phyloP scores from a whole-genome alignment of 208 protist species.

The Angomonas desouzai region DNA sequence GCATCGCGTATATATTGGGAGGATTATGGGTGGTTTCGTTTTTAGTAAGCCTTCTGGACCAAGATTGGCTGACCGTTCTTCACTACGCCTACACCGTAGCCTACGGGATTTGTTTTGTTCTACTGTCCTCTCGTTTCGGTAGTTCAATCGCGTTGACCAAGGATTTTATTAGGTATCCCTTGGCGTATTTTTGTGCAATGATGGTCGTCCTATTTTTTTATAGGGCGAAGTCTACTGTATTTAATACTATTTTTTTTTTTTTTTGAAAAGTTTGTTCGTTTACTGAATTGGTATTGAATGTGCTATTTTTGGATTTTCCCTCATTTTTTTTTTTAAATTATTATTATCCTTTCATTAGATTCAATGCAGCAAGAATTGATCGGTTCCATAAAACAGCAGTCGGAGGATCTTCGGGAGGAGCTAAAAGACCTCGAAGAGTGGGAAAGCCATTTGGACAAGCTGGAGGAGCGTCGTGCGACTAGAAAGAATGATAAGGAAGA shows the following conservation, averaged over 20 bases:
- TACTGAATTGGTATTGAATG: not conserved
- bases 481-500: slow-evolving; percentile 27
- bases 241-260: not conserved
- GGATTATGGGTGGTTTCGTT: slow-evolving; percentile 1
- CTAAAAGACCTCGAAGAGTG: slow-evolving; percentile 78
- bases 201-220: slow-evolving; percentile 3
- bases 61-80: not conserved
- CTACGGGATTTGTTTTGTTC: not conserved
- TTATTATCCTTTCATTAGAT: not conserved
- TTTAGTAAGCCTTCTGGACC: slow-evolving; percentile 2
- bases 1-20: not conserved
- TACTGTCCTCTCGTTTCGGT: not conserved
- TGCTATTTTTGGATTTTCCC: no score
- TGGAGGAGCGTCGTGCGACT: slow-evolving; percentile 36
- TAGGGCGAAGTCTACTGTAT: no score
- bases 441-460: slow-evolving; percentile 56
- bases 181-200: slow-evolving; percentile 1
- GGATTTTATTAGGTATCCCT: not conserved
- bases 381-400: slow-evolving; percentile 73
- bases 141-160: not conserved
- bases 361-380: slow-evolving; percentile 16
- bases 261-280: not conserved
- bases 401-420: slow-evolving; percentile 84
- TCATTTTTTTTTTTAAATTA: slow-evolving; percentile 10
- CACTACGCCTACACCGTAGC: not conserved